Evolutionary conservation across 768 basidiomycete genomes (phyloP).

Genomic region (Erythrobasidium yunnanense): DNA sequence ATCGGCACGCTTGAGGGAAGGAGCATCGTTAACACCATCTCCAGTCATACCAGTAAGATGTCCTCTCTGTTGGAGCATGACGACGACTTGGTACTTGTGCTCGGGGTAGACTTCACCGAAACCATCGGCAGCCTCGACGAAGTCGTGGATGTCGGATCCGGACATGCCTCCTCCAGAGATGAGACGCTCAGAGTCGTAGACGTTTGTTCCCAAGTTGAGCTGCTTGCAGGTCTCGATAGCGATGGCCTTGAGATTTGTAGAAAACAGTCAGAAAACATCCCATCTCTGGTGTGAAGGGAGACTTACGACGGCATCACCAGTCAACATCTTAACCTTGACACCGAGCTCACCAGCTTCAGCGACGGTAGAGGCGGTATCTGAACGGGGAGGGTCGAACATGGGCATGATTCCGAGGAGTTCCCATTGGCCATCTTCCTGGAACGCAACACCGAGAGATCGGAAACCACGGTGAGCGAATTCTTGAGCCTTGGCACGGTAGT

Average conservation of each 20-base stretch:
- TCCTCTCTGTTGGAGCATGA: conserved; percentile 44
- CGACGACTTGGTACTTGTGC: conserved; percentile 53
- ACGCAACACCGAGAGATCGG: conserved; percentile 47
- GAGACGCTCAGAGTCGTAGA: conserved; percentile 47
- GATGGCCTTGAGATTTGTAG: no score
- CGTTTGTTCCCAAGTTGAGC: conserved; percentile 46
- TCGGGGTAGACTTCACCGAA: conserved; percentile 51
- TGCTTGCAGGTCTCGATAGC: conserved; percentile 48
- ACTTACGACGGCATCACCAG: conserved; percentile 48
- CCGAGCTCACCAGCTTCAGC: conserved; percentile 46
- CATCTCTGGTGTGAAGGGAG: no score
- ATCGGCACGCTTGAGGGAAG: conserved; percentile 35
- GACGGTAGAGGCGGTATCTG: conserved; percentile 47
- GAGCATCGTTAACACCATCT: conserved; percentile 38
- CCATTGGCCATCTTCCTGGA: conserved; percentile 46
- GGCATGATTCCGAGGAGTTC: conserved; percentile 46
- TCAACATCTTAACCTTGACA: conserved; percentile 49
- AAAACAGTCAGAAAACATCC: no score
- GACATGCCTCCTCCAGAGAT: conserved; percentile 46
- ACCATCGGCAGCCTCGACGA: conserved; percentile 49
- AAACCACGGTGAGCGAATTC: conserved; percentile 47
- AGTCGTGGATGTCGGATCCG: conserved; percentile 46
- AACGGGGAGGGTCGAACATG: conserved; percentile 48
- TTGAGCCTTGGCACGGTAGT: conserved; percentile 43
- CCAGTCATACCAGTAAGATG: conserved; percentile 48